Evolutionary conservation across 164 flowering plant species (phyloP), one percentile per base, ranked within the genome.

Genomic region (Cinnamomum chago): DNA sequence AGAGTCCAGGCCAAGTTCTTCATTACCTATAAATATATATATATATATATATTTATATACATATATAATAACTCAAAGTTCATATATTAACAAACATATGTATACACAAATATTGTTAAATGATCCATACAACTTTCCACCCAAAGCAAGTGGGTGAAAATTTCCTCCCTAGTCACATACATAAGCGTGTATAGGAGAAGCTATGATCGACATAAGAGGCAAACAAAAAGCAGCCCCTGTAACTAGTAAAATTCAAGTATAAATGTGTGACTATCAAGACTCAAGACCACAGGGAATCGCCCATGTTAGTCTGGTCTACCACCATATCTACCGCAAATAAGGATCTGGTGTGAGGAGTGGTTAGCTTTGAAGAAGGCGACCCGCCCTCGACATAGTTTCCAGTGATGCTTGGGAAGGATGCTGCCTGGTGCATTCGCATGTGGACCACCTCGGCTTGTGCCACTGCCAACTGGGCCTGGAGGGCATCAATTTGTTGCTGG

Each of bases 391-490:
- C 7, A 24, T 12, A 1, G 84, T 51, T 2, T 72, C 50, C 14
- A 25, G 75, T 65, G 3, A 66, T 22, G 62, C 67, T 71, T 20
- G 80, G 58, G 14, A 58, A 7, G 3, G 86, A 65, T 0, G 79
- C 62, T 0, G 74, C 67, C 27, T 84, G 90, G 47, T 80, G 84
- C 88, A 88, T 83, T 72, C 84, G 76, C 88, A 92, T 79, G 62
- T 86, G 92, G 3, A 89, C 88, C 2, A 90, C 88, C 76, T 92
- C 95, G 3, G 97, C 97, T 70, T 89, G 97, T 1, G 95, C 90
- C 3, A 88, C 10, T 1, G 97, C 97, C 68, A 92, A 66, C 50
- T 89, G 97, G 17, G 87, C 76, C 67, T 92, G 95, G 0, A 92
- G 88, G 5, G 73, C 66, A 33, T 92, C 89, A 17, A 90, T 84